phyloP scores from a whole-genome alignment of 805 yeast genomes.

The Sugiyamaella lignohabitans region DNA sequence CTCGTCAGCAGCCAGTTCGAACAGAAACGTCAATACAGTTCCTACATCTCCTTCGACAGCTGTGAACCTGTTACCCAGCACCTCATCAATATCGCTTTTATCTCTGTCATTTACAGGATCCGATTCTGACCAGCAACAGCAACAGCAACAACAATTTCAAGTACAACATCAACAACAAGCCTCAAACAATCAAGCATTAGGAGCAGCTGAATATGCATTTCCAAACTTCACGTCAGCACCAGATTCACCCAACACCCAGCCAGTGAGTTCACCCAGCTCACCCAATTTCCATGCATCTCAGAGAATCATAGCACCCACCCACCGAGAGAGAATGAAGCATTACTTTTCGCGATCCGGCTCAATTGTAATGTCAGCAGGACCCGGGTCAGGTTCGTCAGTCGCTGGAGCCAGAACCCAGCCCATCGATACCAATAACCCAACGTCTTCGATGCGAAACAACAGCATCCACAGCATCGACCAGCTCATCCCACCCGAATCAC shows the following conservation, averaged over 20 bases:
- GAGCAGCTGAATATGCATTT: neutral
- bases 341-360: neutral
- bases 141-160: no score
- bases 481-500: constrained; percentile 13
- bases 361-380: neutral
- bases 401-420: no score
- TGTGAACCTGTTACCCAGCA: constrained; percentile 15
- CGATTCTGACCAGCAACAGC: no score
- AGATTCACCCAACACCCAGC: constrained; percentile 1
- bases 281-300: constrained; percentile 8
- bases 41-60: constrained; percentile 4
- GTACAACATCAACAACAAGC: no score
- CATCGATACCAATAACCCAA: neutral
- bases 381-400: neutral
- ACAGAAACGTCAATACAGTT: neutral
- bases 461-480: neutral
- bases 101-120: constrained; percentile 15
- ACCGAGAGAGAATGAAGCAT: constrained; percentile 1
- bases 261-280: constrained; percentile 5
- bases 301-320: constrained; percentile 3
- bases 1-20: no score
- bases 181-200: no score
- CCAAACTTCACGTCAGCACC: neutral
- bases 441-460: neutral
- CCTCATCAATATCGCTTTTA: constrained; percentile 19